Evolutionary conservation across 495 filamentous ascomycete genomes (phyloP).

Genomic region (Rostrohypoxylon terebratum): DNA sequence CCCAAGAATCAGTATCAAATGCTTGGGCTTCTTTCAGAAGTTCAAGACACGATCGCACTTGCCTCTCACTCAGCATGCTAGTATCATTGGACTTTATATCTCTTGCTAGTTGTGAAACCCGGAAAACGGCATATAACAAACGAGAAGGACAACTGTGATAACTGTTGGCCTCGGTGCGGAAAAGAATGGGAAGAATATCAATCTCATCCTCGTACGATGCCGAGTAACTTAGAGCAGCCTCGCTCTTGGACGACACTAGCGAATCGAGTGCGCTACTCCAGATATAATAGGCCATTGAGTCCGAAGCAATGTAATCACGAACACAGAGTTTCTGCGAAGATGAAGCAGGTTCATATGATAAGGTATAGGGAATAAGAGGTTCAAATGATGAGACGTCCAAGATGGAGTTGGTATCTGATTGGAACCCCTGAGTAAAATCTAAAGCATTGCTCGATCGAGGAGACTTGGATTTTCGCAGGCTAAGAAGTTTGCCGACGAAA

Average conservation of each 20-base stretch:
- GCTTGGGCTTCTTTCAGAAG: constrained; percentile 49
- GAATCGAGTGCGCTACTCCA: constrained; percentile 50
- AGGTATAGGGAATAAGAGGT: constrained; percentile 17
- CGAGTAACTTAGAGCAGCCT: constrained; percentile 15
- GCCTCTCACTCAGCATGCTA: constrained; percentile 21
- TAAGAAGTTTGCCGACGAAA: constrained; percentile 60
- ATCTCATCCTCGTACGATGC: constrained; percentile 38
- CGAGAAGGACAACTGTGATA: constrained; percentile 61
- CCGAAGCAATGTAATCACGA: constrained; percentile 57
- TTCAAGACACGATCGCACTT: constrained; percentile 39
- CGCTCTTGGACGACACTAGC: constrained; percentile 53
- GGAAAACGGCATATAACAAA: constrained; percentile 55
- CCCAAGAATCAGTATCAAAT: constrained; percentile 55
- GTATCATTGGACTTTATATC: constrained; percentile 16
- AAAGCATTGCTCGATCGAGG: not conserved
- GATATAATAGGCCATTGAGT: constrained; percentile 55
- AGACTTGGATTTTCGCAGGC: constrained; percentile 16
- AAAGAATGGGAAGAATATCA: constrained; percentile 51
- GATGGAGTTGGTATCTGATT: not conserved
- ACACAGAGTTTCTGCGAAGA: constrained; percentile 30
- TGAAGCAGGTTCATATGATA: not conserved
- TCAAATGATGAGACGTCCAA: constrained; percentile 30
- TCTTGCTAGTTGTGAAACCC: constrained; percentile 50
- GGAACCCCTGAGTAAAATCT: not conserved
- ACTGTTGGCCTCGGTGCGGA: constrained; percentile 57